Base-by-base conservation (phyloP, 352 stramenopile genomes). In the Phytophthora pinifolia region DNA sequence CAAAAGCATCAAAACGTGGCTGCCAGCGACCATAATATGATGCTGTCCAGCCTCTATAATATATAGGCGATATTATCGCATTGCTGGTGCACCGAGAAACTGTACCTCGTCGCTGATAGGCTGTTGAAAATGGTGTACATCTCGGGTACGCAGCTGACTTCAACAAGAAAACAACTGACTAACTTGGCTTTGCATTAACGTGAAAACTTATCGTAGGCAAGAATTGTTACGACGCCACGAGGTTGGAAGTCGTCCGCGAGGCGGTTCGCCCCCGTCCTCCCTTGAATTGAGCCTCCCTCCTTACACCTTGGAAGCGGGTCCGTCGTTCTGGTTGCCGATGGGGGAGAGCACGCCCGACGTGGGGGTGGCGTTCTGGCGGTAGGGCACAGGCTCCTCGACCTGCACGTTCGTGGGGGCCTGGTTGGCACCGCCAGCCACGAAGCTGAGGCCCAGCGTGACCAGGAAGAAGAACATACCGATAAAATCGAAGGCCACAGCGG, bases 401-500 rank as follows among this genome's bases (percentile, higher is more conserved):
- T 70, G 60, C 34, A 70, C 55, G 14, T 70, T 45, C 0, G 15
- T 45, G 15, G 38, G 35, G n/a, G 39, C 53, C 4, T 66, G 57
- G 2, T 31, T 25, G 14, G 51, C 3, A 13, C 51, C 46, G 18
- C 9, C 6, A 18, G 14, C 38, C 7, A 78, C 3, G 53, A 78
- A 76, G 20, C 67, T 61, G 15, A 85, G 49, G 1, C 38, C 70
- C 5, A 81, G 37, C 37, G 74, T 69, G 35, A 56, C 55, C 15
- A 79, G 48, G 62, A 83, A 83, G 55, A 74, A 62, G 37, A 63
- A 71, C 65, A 78, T 80, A 22, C 57, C 64, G 44, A 89, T 49
- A 58, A 89, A 86, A 41, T 67, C 65, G 56, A 88, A 87, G 13
- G 66, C 73, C 29, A 67, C 67, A 6, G 66, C 74, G 2, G 71